phyloP scores from a whole-genome alignment of 108 stramenopile species.

The Aurantiochytrium sp. region DNA sequence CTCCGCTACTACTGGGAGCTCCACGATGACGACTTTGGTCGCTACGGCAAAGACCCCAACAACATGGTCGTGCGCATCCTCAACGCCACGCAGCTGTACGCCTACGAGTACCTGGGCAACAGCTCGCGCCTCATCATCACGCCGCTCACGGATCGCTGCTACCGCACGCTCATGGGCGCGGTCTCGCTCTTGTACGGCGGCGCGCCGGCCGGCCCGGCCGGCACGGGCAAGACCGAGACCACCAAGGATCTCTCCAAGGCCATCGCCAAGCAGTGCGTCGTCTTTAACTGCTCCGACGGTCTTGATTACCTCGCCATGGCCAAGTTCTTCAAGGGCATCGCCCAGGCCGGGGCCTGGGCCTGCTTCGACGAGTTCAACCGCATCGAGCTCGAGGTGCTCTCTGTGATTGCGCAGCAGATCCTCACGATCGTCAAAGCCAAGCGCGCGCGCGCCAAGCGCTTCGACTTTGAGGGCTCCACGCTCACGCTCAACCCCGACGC shows the following conservation, averaged over 20 bases:
- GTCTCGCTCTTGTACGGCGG: constrained; percentile 65
- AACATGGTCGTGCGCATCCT: constrained; percentile 64
- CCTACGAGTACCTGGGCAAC: constrained; percentile 69
- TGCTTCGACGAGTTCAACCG: constrained; percentile 70
- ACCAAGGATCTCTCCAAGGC: constrained; percentile 67
- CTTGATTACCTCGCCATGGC: constrained; percentile 67
- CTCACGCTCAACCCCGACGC: constrained; percentile 64
- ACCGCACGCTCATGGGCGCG: constrained; percentile 68
- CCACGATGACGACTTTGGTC: constrained; percentile 42
- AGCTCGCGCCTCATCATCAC: constrained; percentile 67
- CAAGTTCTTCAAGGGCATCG: constrained; percentile 70
- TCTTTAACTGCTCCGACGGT: constrained; percentile 69
- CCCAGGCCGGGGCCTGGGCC: constrained; percentile 62
- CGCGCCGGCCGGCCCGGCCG: constrained; percentile 66
- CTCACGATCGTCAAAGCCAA: constrained; percentile 67
- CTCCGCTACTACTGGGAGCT: constrained; percentile 67
- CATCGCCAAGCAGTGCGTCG: constrained; percentile 61
- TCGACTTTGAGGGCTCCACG: constrained; percentile 65
- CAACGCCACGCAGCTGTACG: constrained; percentile 61
- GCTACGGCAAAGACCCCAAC: constrained; percentile 40
- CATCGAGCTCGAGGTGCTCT: constrained; percentile 67
- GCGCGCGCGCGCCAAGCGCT: constrained; percentile 49
- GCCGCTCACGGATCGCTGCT: constrained; percentile 68
- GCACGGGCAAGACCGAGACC: constrained; percentile 70
- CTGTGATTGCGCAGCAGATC: constrained; percentile 67